Percentiles rank a stretch among this genome's conserved stretches.
phyloP scores from a whole-genome alignment of 2,329 filamentous ascomycete species.

The Lasiodiplodia sp. region DNA sequence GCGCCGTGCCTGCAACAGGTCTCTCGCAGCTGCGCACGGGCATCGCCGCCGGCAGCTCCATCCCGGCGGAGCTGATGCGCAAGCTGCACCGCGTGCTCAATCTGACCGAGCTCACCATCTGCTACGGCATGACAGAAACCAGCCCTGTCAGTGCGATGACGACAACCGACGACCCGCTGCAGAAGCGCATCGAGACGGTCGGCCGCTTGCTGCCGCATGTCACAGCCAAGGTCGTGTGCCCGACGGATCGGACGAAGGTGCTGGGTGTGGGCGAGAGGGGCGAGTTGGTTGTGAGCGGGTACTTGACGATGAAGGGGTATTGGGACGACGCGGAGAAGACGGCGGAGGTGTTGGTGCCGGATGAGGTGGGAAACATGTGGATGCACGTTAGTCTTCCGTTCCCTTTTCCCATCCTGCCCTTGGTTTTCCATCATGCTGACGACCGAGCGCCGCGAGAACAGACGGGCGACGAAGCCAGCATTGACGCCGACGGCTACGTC shows the following conservation, averaged over 20 bases:
- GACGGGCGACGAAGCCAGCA: slow-evolving; percentile 88
- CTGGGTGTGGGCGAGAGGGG: slow-evolving; percentile 73
- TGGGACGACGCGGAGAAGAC: slow-evolving; percentile 78
- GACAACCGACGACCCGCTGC: slow-evolving; percentile 74
- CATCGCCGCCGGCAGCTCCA: slow-evolving; percentile 86
- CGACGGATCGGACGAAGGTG: slow-evolving; percentile 64
- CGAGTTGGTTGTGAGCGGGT: slow-evolving; percentile 84
- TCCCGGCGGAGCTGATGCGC: slow-evolving; percentile 82
- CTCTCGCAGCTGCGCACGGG: slow-evolving; percentile 80
- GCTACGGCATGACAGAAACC: slow-evolving; percentile 97
- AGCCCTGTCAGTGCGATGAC: slow-evolving; percentile 81
- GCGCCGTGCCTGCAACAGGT: slow-evolving; percentile 52
- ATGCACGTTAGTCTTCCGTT: slow-evolving; percentile 65
- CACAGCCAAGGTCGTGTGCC: slow-evolving; percentile 76
- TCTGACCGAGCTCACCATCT: slow-evolving; percentile 84
- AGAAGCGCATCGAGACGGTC: slow-evolving; percentile 76
- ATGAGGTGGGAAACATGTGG: slow-evolving; percentile 70
- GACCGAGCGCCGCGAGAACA: slow-evolving; percentile 39
- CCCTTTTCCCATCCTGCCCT: not conserved
- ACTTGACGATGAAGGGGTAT: slow-evolving; percentile 90
- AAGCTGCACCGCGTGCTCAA: slow-evolving; percentile 77
- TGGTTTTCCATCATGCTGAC: not conserved
- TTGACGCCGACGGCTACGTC: slow-evolving; percentile 84
- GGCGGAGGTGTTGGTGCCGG: slow-evolving; percentile 68
- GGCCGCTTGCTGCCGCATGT: slow-evolving; percentile 88